These are phyloP conservation scores for Yamadazyma mexicana DNA, from an alignment of 1,139 yeast species.

Conservation along the genomic window DNA sequence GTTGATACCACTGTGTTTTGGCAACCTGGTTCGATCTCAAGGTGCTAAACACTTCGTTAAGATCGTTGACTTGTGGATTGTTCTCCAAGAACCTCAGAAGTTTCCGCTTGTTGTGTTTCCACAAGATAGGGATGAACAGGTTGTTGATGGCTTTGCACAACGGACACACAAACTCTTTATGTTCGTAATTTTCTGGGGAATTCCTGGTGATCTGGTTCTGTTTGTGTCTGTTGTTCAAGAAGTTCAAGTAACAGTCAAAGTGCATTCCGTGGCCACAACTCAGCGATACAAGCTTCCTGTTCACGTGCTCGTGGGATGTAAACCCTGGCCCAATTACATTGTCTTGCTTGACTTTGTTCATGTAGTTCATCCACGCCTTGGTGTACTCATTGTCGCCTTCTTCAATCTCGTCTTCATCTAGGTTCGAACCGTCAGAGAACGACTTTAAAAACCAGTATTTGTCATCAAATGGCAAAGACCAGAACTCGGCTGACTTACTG, in stretches of 20 bases:
- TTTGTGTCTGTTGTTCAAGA: constrained; percentile 51
- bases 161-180: constrained; percentile 83
- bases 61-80: neutral
- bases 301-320: constrained; percentile 39
- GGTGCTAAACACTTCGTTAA: constrained; percentile 13
- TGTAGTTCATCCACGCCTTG: constrained; percentile 37
- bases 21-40: constrained; percentile 19
- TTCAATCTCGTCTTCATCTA: constrained; percentile 40
- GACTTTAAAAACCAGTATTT: constrained; percentile 67
- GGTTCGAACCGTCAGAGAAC: constrained; percentile 54
- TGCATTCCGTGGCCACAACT: constrained; percentile 98
- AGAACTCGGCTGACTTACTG: constrained; percentile 57
- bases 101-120: constrained; percentile 41
- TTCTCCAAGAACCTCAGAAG: constrained; percentile 19
- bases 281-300: constrained; percentile 58
- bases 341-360: constrained; percentile 35
- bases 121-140: constrained; percentile 73
- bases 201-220: constrained; percentile 79
- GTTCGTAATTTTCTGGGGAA: constrained; percentile 70
- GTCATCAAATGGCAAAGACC: constrained; percentile 64
- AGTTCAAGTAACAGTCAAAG: constrained; percentile 69
- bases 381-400: constrained; percentile 22
- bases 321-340: constrained; percentile 74
- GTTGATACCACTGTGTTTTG: constrained; percentile 28
- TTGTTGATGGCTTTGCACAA: constrained; percentile 87